These are phyloP conservation scores for Trichoderma asperelloides DNA, from an alignment of 495 filamentous ascomycete genomes.

Conservation along the genomic window DNA sequence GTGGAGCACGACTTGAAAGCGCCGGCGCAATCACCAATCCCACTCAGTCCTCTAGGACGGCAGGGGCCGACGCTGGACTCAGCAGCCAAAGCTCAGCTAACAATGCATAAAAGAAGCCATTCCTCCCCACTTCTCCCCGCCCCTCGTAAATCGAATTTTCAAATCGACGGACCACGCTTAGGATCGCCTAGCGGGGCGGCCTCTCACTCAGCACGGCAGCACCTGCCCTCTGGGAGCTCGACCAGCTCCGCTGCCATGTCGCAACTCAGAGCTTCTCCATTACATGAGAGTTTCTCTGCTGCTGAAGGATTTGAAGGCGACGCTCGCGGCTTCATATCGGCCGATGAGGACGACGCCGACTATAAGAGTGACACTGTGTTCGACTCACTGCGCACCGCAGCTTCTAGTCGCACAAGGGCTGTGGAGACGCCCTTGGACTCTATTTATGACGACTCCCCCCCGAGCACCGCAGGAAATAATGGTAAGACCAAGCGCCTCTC, in stretches of 20 bases:
- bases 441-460: slow-evolving; percentile 74
- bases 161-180: slow-evolving; percentile 42
- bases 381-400: slow-evolving; percentile 79
- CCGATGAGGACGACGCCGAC: slow-evolving; percentile 80
- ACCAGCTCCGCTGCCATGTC: slow-evolving; percentile 18
- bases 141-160: slow-evolving; percentile 48
- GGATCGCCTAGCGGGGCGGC: slow-evolving; percentile 30
- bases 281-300: slow-evolving; percentile 57
- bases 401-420: slow-evolving; percentile 50
- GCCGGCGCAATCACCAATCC: background rate
- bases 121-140: slow-evolving; percentile 50
- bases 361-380: slow-evolving; percentile 83
- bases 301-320: slow-evolving; percentile 81
- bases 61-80: slow-evolving; percentile 8
- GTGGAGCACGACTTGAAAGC: slow-evolving; percentile 11
- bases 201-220: slow-evolving; percentile 17
- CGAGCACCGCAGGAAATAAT: slow-evolving; percentile 38
- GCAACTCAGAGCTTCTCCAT: slow-evolving; percentile 18
- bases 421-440: slow-evolving; percentile 61
- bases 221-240: slow-evolving; percentile 21
- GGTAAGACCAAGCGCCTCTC: slow-evolving; percentile 48
- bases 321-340: slow-evolving; percentile 60
- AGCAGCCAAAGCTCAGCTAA: slow-evolving; percentile 14
- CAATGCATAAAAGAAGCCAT: slow-evolving; percentile 33
- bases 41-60: background rate